Evolutionary conservation across 768 basidiomycete species (phyloP).

Genomic region (Tephrocybe sp.): DNA sequence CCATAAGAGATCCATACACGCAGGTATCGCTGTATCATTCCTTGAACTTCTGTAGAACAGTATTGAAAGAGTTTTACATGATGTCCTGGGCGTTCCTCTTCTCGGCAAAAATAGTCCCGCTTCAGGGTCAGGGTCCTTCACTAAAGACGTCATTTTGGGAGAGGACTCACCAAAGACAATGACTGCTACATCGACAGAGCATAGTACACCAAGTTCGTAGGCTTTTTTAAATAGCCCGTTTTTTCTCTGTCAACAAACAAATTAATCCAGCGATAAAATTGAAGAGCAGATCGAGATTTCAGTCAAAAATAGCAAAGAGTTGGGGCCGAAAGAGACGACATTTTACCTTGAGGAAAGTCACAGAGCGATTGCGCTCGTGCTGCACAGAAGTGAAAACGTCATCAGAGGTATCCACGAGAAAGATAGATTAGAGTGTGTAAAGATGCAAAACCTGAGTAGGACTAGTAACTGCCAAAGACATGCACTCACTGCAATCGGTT

Average conservation of each 20-base stretch:
- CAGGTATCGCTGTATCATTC: slow-evolving; percentile 69
- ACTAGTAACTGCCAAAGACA: slow-evolving; percentile 5
- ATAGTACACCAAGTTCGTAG: slow-evolving; percentile 85
- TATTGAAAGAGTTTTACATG: slow-evolving; percentile 83
- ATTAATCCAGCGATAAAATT: slow-evolving; percentile 26
- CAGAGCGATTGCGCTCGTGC: slow-evolving; percentile 90
- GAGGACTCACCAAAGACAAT: slow-evolving; percentile 64
- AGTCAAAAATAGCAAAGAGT: slow-evolving; percentile 60
- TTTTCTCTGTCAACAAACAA: slow-evolving; percentile 59
- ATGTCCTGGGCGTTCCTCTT: slow-evolving; percentile 78
- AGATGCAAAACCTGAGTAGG: neutral
- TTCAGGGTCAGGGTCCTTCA: slow-evolving; percentile 11
- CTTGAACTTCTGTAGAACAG: slow-evolving; percentile 66
- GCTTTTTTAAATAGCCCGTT: slow-evolving; percentile 92
- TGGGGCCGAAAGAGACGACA: slow-evolving; percentile 15
- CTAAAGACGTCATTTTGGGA: neutral
- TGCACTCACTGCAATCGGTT: slow-evolving; percentile 66
- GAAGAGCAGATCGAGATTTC: slow-evolving; percentile 35
- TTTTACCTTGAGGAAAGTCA: slow-evolving; percentile 83
- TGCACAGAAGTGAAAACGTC: slow-evolving; percentile 35
- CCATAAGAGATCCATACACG: slow-evolving; percentile 27
- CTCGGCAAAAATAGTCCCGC: slow-evolving; percentile 34
- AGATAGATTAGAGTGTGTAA: slow-evolving; percentile 17
- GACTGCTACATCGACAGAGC: slow-evolving; percentile 86
- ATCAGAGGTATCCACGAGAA: neutral